Conservation (phyloP, 305 asterid species). For the Rubia balearica region DNA sequence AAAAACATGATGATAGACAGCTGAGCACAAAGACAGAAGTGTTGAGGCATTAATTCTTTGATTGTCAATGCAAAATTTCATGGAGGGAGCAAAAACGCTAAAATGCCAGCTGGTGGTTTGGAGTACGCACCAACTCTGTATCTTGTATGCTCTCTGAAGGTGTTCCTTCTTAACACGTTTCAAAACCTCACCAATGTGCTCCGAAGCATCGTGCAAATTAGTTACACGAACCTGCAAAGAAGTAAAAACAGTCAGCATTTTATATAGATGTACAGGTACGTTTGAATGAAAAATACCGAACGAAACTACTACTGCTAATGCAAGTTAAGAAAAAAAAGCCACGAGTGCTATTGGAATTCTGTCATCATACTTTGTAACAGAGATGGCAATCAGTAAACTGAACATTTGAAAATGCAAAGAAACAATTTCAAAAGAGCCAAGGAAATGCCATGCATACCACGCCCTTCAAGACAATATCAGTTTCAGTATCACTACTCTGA, state of each 20-base stretch:
- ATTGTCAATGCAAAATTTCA: background rate
- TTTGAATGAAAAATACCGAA: background rate
- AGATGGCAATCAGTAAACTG: background rate
- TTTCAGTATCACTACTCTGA: constrained; percentile 67
- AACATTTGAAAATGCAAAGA: background rate
- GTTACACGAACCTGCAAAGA: constrained; percentile 75
- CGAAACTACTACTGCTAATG: background rate
- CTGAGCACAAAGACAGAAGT: background rate
- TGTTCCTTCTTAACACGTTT: constrained; percentile 85
- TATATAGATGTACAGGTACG: background rate
- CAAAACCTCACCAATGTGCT: constrained; percentile 90
- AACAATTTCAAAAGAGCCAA: constrained; percentile 3
- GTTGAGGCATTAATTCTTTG: background rate
- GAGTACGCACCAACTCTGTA: constrained; percentile 51
- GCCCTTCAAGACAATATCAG: constrained; percentile 90
- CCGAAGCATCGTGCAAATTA: constrained; percentile 85
- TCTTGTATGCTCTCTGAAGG: constrained; percentile 76
- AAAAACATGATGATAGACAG: background rate
- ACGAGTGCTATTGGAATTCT: background rate
- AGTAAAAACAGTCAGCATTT: constrained; percentile 3
- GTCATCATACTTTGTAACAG: background rate
- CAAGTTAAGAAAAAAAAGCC: background rate
- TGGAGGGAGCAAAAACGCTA: background rate
- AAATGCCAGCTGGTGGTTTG: background rate
- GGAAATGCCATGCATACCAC: constrained; percentile 49